A percentile compares a stretch with the other conserved stretches of the same genome.
Evolutionary conservation across 192 early-diverging fungal genomes (phyloP).

Genomic region (Helicostylum pulchrum): DNA sequence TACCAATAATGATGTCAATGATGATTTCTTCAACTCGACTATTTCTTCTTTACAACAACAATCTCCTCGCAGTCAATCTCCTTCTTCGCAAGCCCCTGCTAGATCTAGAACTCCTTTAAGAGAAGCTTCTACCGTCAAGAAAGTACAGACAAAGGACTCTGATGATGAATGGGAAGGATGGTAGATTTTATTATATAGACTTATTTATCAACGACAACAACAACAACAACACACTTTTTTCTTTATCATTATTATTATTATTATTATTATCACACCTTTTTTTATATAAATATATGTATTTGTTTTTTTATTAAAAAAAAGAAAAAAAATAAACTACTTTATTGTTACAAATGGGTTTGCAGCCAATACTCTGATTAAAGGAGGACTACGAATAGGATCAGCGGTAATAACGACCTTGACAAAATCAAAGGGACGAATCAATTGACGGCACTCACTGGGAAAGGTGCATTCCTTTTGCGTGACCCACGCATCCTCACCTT

Average conservation of each 20-base stretch:
- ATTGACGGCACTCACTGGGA: slow-evolving; percentile 14
- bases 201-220: too few relatives aligned
- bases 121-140: slow-evolving; percentile 15
- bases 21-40: slow-evolving; percentile 40
- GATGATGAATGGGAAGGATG: slow-evolving; percentile 42
- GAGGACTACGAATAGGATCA: slow-evolving; percentile 41
- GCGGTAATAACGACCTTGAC: slow-evolving; percentile 45
- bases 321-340: background rate
- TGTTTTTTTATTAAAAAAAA: background rate
- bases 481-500: slow-evolving; percentile 14
- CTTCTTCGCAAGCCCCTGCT: slow-evolving; percentile 21
- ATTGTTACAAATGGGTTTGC: slow-evolving; percentile 42
- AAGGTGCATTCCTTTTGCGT: slow-evolving; percentile 21
- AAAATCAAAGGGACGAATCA: slow-evolving; percentile 42
- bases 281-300: slow-evolving; percentile 2
- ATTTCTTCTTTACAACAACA: slow-evolving; percentile 30
- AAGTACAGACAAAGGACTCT: slow-evolving; percentile 23
- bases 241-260: background rate
- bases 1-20: slow-evolving; percentile 11
- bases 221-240: too few relatives aligned
- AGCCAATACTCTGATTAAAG: slow-evolving; percentile 47
- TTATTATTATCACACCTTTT: background rate
- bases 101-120: slow-evolving; percentile 29
- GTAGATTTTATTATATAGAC: slow-evolving; percentile 9
- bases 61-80: slow-evolving; percentile 23